These are phyloP conservation scores for Capsicum chinense DNA, from an alignment of 257 asterid species.

Conservation along the genomic window DNA sequence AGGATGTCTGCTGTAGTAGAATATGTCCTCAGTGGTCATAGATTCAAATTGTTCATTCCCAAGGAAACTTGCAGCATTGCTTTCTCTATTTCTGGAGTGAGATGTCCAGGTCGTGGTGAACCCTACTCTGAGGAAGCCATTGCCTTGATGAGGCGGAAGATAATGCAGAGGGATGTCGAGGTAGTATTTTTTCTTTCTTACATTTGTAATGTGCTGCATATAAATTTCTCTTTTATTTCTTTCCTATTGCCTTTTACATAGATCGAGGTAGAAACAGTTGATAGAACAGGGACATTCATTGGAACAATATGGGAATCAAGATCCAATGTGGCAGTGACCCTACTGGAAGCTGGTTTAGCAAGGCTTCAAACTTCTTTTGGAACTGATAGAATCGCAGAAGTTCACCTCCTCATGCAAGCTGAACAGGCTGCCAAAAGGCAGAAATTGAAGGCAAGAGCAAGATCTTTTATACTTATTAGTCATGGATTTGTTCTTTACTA, in stretches of 20 bases:
- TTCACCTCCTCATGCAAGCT: slow-evolving; percentile 86
- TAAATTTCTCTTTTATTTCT: slow-evolving; percentile 22
- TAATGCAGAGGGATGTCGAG: slow-evolving; percentile 99
- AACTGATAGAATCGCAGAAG: slow-evolving; percentile 78
- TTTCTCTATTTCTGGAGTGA: slow-evolving; percentile 89
- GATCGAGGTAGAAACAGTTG: slow-evolving; percentile 97
- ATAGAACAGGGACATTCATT: slow-evolving; percentile 98
- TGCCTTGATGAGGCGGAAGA: slow-evolving; percentile 94
- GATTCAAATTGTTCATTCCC: slow-evolving; percentile 80
- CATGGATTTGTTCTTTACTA: not conserved
- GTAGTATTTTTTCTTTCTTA: slow-evolving; percentile 41
- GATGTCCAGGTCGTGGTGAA: slow-evolving; percentile 97
- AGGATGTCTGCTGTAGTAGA: slow-evolving; percentile 95
- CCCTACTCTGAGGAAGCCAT: slow-evolving; percentile 94
- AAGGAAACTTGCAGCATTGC: slow-evolving; percentile 96
- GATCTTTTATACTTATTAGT: slow-evolving; percentile 2
- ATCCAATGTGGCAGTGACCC: slow-evolving; percentile 70
- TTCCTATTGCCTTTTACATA: slow-evolving; percentile 34
- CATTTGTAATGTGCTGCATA: not conserved
- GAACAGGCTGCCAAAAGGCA: slow-evolving; percentile 91
- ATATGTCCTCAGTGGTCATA: slow-evolving; percentile 95
- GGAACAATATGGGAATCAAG: slow-evolving; percentile 88
- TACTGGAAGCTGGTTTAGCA: slow-evolving; percentile 96
- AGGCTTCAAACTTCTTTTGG: slow-evolving; percentile 86
- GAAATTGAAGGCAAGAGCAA: slow-evolving; percentile 81